Evolutionary conservation across 192 early-diverging fungal genomes (phyloP).

Genomic region (Martensiomyces pterosporus): DNA sequence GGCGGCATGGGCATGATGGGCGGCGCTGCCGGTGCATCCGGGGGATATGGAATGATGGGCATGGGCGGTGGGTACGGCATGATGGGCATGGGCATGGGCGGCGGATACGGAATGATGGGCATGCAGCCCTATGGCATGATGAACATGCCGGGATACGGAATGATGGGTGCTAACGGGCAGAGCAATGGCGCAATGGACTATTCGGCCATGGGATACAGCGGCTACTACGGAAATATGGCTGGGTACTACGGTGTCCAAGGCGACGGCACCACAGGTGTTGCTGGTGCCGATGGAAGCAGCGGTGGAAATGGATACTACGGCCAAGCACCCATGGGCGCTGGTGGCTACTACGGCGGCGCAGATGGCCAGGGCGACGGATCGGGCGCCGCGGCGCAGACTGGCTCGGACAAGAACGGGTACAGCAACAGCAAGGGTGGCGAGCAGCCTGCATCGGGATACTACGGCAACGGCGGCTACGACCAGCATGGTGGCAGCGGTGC

Average conservation of each 20-base stretch:
- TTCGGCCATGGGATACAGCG: constrained; percentile 28
- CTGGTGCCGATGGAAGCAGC: constrained; percentile 7
- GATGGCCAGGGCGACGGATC: constrained; percentile 28
- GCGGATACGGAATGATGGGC: constrained; percentile 18
- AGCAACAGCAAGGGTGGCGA: neutral
- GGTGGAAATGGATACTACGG: constrained; percentile 22
- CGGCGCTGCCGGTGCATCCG: no score
- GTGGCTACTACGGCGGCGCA: constrained; percentile 29
- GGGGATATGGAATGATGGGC: neutral
- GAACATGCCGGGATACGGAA: constrained; percentile 14
- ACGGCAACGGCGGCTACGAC: constrained; percentile 3
- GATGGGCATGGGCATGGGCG: constrained; percentile 29
- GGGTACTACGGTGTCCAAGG: constrained; percentile 25
- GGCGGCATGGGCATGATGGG: constrained; percentile 5
- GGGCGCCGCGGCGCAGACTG: neutral
- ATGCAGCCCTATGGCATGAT: constrained; percentile 26
- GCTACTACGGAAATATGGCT: constrained; percentile 32
- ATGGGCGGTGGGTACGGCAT: constrained; percentile 18
- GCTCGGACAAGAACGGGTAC: neutral
- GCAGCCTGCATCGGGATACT: neutral
- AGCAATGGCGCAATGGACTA: constrained; percentile 6
- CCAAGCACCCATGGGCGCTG: constrained; percentile 30
- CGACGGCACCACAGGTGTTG: constrained; percentile 6
- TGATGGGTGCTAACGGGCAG: neutral
- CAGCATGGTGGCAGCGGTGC: no score